Evolutionary conservation across 2,329 filamentous ascomycete genomes (phyloP), one percentile per base, ranked within the genome.

Genomic region (Aspergillus sp.): DNA sequence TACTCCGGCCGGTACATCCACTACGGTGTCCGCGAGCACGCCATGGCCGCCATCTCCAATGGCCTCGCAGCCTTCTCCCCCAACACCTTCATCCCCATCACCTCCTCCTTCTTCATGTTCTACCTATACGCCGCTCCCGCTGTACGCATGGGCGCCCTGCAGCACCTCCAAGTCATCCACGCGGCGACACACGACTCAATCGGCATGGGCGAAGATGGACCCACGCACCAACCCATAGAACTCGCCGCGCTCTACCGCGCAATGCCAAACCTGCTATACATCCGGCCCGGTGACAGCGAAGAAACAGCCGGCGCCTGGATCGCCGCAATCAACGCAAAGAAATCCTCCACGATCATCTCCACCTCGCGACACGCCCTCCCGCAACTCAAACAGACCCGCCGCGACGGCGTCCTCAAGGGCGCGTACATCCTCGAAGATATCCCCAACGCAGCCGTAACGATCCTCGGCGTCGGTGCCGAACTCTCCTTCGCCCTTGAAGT

Each of bases 21-120:
- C 71, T 88, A 81, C 70, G 86, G 85, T 45, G 82, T 88, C 57
- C 82, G 86, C 5, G 85, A 88, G 66, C 85, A 88, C 68, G 85
- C 85, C 58, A 89, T 89, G 87, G 80, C 80, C 2, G 91, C 91
- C 74, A 92, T 96, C 81, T 91, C 96, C 84, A 97, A 97, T 69
- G 87, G 86, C 3, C 73, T 89, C 4, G 85, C 87, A 0, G 87
- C 87, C 1, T 89, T 80, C 62, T 77, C 78, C 61, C 82, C 79
- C 41, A 82, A 80, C 25, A 85, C 84, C 0, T 81, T 88, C 64
- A 74, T 88, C 7, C 85, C 85, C 0, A 74, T 87, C 41, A 88
- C 85, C 1, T 83, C 83, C 0, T 81, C 80, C 4, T 88, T 88
- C 75, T 87, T 87, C 77, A 88, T 88, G 83, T 88, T 88, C 72